Evolutionary conservation across 148 eudicot species (phyloP), one percentile per base, ranked within the genome.

Genomic region (Agrostemma githago): DNA sequence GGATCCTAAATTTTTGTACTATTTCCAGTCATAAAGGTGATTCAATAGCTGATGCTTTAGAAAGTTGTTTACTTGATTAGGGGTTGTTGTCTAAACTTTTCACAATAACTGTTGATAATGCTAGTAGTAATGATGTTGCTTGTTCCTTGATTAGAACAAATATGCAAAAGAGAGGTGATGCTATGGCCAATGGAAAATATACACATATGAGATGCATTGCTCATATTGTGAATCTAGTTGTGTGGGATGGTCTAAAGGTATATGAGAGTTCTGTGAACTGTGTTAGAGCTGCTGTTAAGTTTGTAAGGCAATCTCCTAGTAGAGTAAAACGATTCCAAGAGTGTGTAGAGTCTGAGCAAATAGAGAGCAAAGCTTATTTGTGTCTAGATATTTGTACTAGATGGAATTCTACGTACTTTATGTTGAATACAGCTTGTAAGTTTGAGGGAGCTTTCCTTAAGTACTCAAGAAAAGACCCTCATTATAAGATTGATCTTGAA

Each of bases 11-110:
- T 10, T 57, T 57, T 57, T 57, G 61, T 57, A 2, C 61, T 57
- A 57, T 69, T 20, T 51, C 42, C 10, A 48, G 72, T 69, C 72
- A 69, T 26, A 48, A 48, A 8, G 72, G 72, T 48, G 60, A 69
- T 5, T 59, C 37, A 0, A 51, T 51, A 3, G 63, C 11, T 60
- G 20, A 19, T 5, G 63, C 63, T 17, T 26, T 60, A 2, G 62
- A 59, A 21, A 17, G 3, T 16, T 59, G 21, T 17, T 59, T 59
- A 37, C 34, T 26, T 26, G 34, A 26, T 26, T 26, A 1, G 34
- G 34, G 34, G 34, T 26, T 26, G 48, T 43, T 43, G 8, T 8
- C 48, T 43, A 43, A 43, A 8, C 48, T 43, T 43, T 43, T 43
- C 8, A 43, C 48, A 5, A 43, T 43, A 43, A 43, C 5, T 5